A percentile compares a stretch with the other conserved stretches of the same genome.
phyloP scores from a whole-genome alignment of 2,329 filamentous ascomycete species.

The Arachnomyces sp. region DNA sequence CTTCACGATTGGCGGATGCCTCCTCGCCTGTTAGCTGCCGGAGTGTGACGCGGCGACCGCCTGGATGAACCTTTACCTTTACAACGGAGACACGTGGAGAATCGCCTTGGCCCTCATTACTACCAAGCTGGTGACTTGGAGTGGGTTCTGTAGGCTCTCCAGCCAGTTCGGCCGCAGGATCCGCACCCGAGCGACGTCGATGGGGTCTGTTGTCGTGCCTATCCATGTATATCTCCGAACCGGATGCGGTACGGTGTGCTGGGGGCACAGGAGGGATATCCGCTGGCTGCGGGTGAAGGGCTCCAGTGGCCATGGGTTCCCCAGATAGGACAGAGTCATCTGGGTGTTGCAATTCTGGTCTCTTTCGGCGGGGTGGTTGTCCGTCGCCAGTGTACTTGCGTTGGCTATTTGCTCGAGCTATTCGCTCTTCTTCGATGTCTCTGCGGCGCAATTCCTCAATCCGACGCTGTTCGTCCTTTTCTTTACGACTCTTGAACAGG shows the following conservation, averaged over 20 bases:
- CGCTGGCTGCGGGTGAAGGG: conserved; percentile 21
- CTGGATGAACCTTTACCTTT: conserved; percentile 57
- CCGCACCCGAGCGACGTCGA: conserved; percentile 17
- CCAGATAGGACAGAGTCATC: conserved; percentile 18
- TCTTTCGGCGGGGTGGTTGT: background rate
- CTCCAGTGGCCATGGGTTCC: conserved; percentile 23
- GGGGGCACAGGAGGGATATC: conserved; percentile 35
- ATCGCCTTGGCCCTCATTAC: conserved; percentile 36
- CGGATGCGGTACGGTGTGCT: conserved; percentile 31
- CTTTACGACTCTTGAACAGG: conserved; percentile 52
- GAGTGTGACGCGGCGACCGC: conserved; percentile 55
- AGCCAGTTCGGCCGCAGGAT: conserved; percentile 6
- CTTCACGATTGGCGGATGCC: conserved; percentile 51
- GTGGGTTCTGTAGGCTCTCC: conserved; percentile 23
- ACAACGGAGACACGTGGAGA: conserved; percentile 56
- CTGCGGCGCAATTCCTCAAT: conserved; percentile 33
- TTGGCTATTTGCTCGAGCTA: conserved; percentile 46
- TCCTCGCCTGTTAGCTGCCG: conserved; percentile 54
- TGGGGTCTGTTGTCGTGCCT: conserved; percentile 19
- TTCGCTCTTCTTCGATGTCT: conserved; percentile 45
- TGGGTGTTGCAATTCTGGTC: background rate
- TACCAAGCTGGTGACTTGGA: conserved; percentile 23
- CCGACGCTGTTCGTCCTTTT: conserved; percentile 42
- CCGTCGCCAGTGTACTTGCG: conserved; percentile 66
- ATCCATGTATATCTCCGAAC: conserved; percentile 17